A percentile compares a stretch with the other conserved stretches of the same genome.
These are phyloP conservation scores for Albifimbria verrucaria DNA, from an alignment of 2,329 filamentous ascomycete genomes.

Conservation along the genomic window DNA sequence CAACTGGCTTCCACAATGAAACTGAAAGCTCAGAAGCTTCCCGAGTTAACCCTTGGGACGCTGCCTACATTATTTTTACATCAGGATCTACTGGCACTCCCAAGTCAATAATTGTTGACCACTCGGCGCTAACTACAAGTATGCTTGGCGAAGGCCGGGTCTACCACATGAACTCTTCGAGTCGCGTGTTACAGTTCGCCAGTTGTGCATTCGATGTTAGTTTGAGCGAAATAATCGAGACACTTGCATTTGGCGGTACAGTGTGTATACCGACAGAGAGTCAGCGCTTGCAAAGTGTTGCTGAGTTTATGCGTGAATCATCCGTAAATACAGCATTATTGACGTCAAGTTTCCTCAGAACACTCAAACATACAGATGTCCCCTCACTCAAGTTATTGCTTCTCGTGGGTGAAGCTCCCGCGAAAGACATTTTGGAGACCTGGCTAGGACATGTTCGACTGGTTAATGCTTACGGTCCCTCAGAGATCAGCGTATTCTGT, in stretches of 20 bases:
- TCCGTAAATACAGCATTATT: neutral
- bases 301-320: conserved; percentile 8
- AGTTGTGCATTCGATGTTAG: conserved; percentile 19
- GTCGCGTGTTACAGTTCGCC: conserved; percentile 15
- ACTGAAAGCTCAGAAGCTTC: neutral
- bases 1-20: neutral
- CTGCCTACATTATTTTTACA: conserved; percentile 19
- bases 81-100: conserved; percentile 20
- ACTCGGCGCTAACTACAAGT: conserved; percentile 6
- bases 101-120: conserved; percentile 19
- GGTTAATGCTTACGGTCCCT: conserved; percentile 14
- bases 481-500: conserved; percentile 8
- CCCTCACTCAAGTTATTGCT: neutral
- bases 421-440: neutral
- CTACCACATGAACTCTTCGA: conserved; percentile 4
- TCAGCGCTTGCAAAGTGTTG: conserved; percentile 3
- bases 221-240: conserved; percentile 14
- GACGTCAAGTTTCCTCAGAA: neutral
- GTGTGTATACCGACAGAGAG: conserved; percentile 14
- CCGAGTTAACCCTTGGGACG: conserved; percentile 4
- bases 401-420: neutral
- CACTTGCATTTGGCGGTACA: conserved; percentile 13
- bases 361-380: neutral
- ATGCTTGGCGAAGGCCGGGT: conserved; percentile 4
- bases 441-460: neutral